phyloP scores from a whole-genome alignment of 768 basidiomycete species.

The Serendipita sp. region DNA sequence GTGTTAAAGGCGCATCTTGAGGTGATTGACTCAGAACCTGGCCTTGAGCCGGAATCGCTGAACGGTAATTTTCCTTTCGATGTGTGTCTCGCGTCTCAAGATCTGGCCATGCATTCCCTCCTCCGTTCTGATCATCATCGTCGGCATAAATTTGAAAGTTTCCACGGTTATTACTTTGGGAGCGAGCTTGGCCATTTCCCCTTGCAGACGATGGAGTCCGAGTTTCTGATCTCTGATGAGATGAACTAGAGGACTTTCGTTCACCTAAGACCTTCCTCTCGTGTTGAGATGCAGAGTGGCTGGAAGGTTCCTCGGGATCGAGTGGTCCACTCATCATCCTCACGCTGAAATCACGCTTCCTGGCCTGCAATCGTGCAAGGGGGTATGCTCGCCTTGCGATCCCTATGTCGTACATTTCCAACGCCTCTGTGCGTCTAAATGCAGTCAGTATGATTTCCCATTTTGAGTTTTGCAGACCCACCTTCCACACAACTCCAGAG shows the following conservation, averaged over 20 bases:
- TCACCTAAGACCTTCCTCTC: neutral
- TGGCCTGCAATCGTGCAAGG: slow-evolving; percentile 63
- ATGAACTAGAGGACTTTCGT: neutral
- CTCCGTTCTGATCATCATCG: neutral
- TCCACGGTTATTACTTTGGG: neutral
- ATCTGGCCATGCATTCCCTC: slow-evolving; percentile 1
- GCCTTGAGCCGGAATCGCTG: neutral
- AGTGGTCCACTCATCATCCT: slow-evolving; percentile 27
- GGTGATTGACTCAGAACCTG: neutral
- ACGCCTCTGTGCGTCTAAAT: slow-evolving; percentile 60
- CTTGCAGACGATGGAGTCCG: slow-evolving; percentile 11
- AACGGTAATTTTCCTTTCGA: slow-evolving; percentile 5
- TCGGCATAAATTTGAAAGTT: neutral
- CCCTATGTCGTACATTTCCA: slow-evolving; percentile 65
- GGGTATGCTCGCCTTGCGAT: slow-evolving; percentile 72
- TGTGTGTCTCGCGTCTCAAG: slow-evolving; percentile 1
- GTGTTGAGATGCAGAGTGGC: neutral
- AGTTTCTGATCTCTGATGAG: neutral
- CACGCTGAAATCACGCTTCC: slow-evolving; percentile 62
- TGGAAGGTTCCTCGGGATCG: neutral
- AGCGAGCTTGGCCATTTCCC: neutral
- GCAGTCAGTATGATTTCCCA: neutral
- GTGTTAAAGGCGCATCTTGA: neutral
- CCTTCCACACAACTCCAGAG: slow-evolving; percentile 65
- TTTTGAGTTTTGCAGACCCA: slow-evolving; percentile 27